These are phyloP conservation scores for Isatis tinctoria DNA, from an alignment of 345 rosid genomes.

Conservation along the genomic window DNA sequence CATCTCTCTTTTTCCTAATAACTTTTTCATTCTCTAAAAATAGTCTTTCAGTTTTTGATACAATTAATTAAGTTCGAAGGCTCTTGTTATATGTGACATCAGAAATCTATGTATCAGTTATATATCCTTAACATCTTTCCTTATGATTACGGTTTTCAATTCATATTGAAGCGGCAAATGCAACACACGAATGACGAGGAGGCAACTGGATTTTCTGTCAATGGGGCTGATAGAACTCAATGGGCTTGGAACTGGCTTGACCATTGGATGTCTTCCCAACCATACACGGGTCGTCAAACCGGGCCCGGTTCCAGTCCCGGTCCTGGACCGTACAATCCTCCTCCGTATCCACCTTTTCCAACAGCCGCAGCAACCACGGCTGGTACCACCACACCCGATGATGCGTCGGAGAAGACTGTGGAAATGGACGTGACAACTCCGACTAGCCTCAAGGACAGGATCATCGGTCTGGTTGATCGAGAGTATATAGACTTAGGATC, in stretches of 20 bases:
- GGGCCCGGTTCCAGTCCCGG: constrained; percentile 40
- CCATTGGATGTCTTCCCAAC: constrained; percentile 90
- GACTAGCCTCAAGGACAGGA: constrained; percentile 19
- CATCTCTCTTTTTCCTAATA: background rate
- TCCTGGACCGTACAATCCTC: constrained; percentile 39
- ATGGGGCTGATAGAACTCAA: constrained; percentile 48
- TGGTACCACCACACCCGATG: constrained; percentile 49
- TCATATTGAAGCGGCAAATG: constrained; percentile 30
- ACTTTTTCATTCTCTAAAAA: too few relatives aligned
- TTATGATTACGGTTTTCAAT: background rate
- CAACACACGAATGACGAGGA: constrained; percentile 41
- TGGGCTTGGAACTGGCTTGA: constrained; percentile 98
- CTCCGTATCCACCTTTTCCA: constrained; percentile 50
- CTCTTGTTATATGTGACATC: background rate
- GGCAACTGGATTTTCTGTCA: constrained; percentile 23
- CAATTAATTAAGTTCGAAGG: background rate
- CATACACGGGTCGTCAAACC: constrained; percentile 40
- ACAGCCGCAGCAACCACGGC: constrained; percentile 38
- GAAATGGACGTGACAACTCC: constrained; percentile 64
- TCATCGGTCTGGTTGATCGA: constrained; percentile 20
- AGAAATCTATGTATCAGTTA: background rate
- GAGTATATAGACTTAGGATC: constrained; percentile 35
- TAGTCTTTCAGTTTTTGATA: too few relatives aligned
- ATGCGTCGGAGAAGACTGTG: constrained; percentile 77
- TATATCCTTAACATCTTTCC: background rate